Base-by-base conservation (phyloP, 1,139 yeast genomes). In the Pichia norvegensis region DNA sequence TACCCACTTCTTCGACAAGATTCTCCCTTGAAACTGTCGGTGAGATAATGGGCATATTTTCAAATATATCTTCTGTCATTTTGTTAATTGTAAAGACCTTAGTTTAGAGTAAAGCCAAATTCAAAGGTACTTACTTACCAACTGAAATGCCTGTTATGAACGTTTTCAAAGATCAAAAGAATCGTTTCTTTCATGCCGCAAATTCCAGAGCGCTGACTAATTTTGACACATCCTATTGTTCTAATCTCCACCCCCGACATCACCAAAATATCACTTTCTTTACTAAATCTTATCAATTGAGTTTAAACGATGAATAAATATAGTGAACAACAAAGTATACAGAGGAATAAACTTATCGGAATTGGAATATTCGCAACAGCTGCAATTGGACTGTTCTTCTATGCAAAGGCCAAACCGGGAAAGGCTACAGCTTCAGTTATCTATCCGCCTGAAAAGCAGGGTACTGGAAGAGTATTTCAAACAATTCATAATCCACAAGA, bases 41-140 rank as follows among this genome's bases (percentile, higher is more conserved):
- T 7, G 66, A 62, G 16, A 62, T 55, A 2, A 62, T 47, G 2
- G 66, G 65, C 62, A 62, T 61, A 27, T 53, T 50, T 27, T 55
- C 59, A 43, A 61, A 62, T 10, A 61, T 52, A 38, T 60, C 61
- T n/a, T 47, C 54, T 19, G 46, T 40, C 40, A 39, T 47, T 23
- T 35, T 35, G 23, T 19, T 33, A 3, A 35, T 9, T 33, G 14
- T 27, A 11, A 13, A 27, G 3, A 27, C 7, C n/a, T n/a, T n/a
- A n/a, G n/a, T n/a, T n/a, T n/a, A n/a, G n/a, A n/a, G n/a, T n/a
- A n/a, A n/a, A n/a, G n/a, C n/a, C n/a, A n/a, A n/a, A n/a, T n/a
- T n/a, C n/a, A n/a, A n/a, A n/a, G n/a, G n/a, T n/a, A n/a, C n/a
- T n/a, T n/a, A n/a, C n/a, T n/a, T n/a, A n/a, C n/a, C n/a, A n/a